Percentiles rank a stretch among this genome's conserved stretches.
These are phyloP conservation scores for Fennellomyces sp. DNA, from an alignment of 371 early-diverging fungal species.

Conservation along the genomic window DNA sequence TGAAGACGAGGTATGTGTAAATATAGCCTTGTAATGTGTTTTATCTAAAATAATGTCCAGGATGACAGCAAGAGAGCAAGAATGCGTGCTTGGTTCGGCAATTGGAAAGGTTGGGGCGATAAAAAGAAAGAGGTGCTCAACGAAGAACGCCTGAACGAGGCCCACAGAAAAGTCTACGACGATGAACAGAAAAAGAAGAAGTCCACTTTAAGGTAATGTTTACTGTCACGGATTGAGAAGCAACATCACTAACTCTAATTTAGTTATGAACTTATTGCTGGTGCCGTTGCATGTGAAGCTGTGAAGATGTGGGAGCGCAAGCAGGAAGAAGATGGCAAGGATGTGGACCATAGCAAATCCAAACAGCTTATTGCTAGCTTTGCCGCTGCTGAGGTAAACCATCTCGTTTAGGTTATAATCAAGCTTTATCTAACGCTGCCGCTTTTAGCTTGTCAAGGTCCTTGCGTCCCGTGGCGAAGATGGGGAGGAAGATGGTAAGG, in stretches of 20 bases:
- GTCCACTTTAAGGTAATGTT: slow-evolving; percentile 33
- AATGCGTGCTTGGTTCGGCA: slow-evolving; percentile 43
- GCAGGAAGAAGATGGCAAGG: slow-evolving; percentile 40
- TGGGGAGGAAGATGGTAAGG: slow-evolving; percentile 22
- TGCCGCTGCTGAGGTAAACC: slow-evolving; percentile 50
- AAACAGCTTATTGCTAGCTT: slow-evolving; percentile 58
- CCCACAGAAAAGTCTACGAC: slow-evolving; percentile 43
- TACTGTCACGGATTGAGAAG: neutral
- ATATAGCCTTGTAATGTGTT: neutral
- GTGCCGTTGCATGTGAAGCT: slow-evolving; percentile 64
- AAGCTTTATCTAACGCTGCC: neutral
- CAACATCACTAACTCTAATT: neutral
- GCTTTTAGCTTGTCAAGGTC: slow-evolving; percentile 35
- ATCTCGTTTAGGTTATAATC: neutral
- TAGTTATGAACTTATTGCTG: slow-evolving; percentile 63
- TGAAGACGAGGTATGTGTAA: slow-evolving; percentile 24
- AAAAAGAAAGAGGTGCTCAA: slow-evolving; percentile 32
- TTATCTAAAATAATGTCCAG: neutral
- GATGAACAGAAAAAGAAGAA: slow-evolving; percentile 43
- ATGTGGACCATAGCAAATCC: slow-evolving; percentile 39
- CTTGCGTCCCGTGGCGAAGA: slow-evolving; percentile 32
- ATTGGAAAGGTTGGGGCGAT: slow-evolving; percentile 41
- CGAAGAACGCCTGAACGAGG: slow-evolving; percentile 37
- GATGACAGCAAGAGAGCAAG: slow-evolving; percentile 41
- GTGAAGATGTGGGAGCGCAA: slow-evolving; percentile 47